phyloP scores from a whole-genome alignment of 78 protist genomes.

The Protostelium mycophagum region DNA sequence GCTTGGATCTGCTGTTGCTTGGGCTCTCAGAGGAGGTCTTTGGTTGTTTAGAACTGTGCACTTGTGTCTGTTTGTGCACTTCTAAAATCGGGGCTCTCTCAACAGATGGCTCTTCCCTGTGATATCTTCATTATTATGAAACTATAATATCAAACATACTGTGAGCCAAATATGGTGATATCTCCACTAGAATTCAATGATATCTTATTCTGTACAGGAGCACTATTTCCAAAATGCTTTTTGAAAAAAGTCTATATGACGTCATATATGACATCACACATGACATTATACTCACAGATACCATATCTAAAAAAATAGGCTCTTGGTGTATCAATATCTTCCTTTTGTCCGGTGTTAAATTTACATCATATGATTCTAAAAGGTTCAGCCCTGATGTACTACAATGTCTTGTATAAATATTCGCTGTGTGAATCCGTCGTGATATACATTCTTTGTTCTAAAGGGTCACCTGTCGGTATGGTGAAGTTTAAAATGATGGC shows the following conservation, averaged over 20 bases:
- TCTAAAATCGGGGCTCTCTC: too few relatives aligned
- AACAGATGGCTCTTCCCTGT: too few relatives aligned
- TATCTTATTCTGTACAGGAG: background rate
- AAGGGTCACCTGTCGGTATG: background rate
- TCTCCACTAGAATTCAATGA: background rate
- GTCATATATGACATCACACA: conserved; percentile 27
- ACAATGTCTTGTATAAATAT: too few relatives aligned
- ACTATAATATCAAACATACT: too few relatives aligned
- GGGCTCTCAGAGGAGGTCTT: too few relatives aligned
- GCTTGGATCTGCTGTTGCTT: background rate
- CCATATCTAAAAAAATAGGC: conserved; percentile 3
- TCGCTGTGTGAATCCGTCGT: too few relatives aligned
- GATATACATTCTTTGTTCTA: too few relatives aligned
- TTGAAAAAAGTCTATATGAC: conserved; percentile 13
- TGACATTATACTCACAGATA: conserved; percentile 12
- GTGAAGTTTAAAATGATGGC: conserved; percentile 34
- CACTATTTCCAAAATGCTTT: conserved; percentile 1
- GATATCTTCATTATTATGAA: too few relatives aligned
- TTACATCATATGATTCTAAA: conserved; percentile 71
- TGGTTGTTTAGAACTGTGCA: too few relatives aligned
- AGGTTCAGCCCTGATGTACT: background rate
- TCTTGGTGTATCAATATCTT: conserved; percentile 65
- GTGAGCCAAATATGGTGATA: background rate
- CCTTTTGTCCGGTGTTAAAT: conserved; percentile 95
- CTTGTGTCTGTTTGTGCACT: too few relatives aligned